A percentile compares a stretch with the other conserved stretches of the same genome.
These are phyloP conservation scores for Globisporangium apiculatum DNA, from an alignment of 352 stramenopile species.

Conservation along the genomic window DNA sequence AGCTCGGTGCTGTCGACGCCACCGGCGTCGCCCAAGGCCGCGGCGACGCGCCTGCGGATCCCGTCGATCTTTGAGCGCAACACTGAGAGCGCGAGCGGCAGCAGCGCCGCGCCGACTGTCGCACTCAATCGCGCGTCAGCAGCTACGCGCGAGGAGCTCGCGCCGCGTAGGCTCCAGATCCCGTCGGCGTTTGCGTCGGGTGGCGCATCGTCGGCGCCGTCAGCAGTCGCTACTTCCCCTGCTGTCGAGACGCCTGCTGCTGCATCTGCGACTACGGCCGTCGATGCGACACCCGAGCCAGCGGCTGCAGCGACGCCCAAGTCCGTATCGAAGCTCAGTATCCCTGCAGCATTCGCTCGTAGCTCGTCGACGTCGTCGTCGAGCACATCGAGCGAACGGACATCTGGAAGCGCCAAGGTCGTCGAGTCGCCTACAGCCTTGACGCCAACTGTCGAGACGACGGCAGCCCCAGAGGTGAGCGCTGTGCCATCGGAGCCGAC, in stretches of 20 bases:
- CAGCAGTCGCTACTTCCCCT: background rate
- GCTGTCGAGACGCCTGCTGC: background rate
- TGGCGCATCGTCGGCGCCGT: too few species aligned
- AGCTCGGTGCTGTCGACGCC: slow-evolving; percentile 12
- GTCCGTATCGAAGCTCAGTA: slow-evolving; percentile 59
- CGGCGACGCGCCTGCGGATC: slow-evolving; percentile 41
- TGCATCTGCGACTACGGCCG: background rate
- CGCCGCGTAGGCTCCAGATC: slow-evolving; percentile 13
- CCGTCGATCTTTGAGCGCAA: slow-evolving; percentile 48
- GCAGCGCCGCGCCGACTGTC: background rate
- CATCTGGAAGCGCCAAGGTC: background rate
- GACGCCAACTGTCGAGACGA: background rate
- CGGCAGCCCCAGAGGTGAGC: background rate
- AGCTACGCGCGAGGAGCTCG: slow-evolving; percentile 18
- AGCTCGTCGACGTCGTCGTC: slow-evolving; percentile 2
- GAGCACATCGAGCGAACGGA: background rate
- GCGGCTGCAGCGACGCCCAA: slow-evolving; percentile 13
- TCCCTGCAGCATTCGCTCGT: slow-evolving; percentile 39
- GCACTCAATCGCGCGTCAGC: slow-evolving; percentile 24
- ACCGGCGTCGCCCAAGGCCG: slow-evolving; percentile 11
- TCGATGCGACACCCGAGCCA: background rate
- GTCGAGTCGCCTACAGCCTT: too few species aligned
- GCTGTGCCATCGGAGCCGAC: slow-evolving; percentile 1
- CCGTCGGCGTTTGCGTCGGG: slow-evolving; percentile 13
- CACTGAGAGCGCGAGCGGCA: slow-evolving; percentile 7